Evolutionary conservation across 352 stramenopile genomes (phyloP).

Genomic region (Globisporangium iwayamae): DNA sequence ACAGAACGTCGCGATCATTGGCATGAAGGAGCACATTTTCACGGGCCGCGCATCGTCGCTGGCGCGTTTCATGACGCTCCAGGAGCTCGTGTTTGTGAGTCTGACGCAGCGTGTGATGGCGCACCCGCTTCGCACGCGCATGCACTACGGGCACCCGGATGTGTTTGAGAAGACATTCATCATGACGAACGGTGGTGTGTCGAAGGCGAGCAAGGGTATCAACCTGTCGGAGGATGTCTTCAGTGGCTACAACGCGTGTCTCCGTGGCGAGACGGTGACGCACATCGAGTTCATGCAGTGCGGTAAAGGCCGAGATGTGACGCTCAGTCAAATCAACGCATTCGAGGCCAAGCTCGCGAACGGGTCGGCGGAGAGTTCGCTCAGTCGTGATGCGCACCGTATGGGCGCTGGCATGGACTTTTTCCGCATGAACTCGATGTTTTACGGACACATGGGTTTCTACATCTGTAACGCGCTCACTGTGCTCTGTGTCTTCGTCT

Average conservation of each 20-base stretch:
- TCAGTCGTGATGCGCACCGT: constrained; percentile 77
- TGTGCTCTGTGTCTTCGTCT: constrained; percentile 79
- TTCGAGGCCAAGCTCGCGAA: constrained; percentile 88
- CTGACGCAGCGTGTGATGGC: constrained; percentile 82
- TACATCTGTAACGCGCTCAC: constrained; percentile 85
- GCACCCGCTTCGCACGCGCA: constrained; percentile 66
- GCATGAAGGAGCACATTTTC: constrained; percentile 90
- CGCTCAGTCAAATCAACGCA: constrained; percentile 82
- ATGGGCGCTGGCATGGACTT: constrained; percentile 87
- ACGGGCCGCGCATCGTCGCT: constrained; percentile 80
- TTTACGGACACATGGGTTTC: constrained; percentile 88
- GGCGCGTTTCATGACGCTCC: constrained; percentile 85
- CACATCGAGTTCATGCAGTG: constrained; percentile 89
- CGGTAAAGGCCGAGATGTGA: constrained; percentile 85
- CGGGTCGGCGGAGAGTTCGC: constrained; percentile 72
- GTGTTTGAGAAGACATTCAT: constrained; percentile 87
- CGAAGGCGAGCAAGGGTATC: constrained; percentile 86
- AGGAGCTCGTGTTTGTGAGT: constrained; percentile 87
- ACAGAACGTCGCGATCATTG: constrained; percentile 78
- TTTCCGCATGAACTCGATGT: constrained; percentile 88
- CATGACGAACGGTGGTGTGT: constrained; percentile 83
- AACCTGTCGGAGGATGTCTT: constrained; percentile 90
- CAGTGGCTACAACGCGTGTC: constrained; percentile 77
- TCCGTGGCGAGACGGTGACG: constrained; percentile 75
- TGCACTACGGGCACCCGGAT: constrained; percentile 88